Base-by-base conservation (phyloP, 202 grass and related monocot genomes). In the Zizania palustris region DNA sequence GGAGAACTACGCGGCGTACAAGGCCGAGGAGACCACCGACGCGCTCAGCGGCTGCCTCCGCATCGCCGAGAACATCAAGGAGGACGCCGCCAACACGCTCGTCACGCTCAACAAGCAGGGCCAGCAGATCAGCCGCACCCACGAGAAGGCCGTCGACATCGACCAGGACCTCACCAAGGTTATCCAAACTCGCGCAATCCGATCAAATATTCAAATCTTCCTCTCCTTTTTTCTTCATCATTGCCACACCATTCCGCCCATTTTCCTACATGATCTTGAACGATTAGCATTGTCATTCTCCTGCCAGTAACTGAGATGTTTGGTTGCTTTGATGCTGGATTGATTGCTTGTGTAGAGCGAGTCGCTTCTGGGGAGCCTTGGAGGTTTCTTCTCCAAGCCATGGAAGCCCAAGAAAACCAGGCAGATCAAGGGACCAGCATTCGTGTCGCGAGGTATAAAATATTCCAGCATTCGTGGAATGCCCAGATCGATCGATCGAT, bases 321-420 rank as follows among this genome's bases (percentile, higher is more conserved):
- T 15, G 3, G 1, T 55, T 5, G 73, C 74, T 46, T 38, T 45
- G 28, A 28, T 28, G 28, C 28, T 28, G 28, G 28, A 28, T 28
- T 28, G 28, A 28, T 28, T 28, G 28, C 28, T 28, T 66, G 7
- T 46, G 53, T 11, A 96, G 94, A 80, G 94, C 28, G 94, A 97
- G 73, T 63, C 84, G 20, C 91, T 97, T 63, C 84, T 97, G 7
- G 78, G 81, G 18, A 97, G 91, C 76, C 94, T 97, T 66, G 94
- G 94, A 60, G 94, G 91, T 9, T 79, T 97, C 61, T 97, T 97
- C 65, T 93, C 91, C 39, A 97, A 83, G 86, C 85, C 88, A 35
- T 97, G 94, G 94, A 97, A 89, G 79, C 84, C 94, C 84, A 97
- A 93, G 89, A 97, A 93, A 84, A 90, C 79, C 45, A 84, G 73